Conservation (phyloP, 176 grass and related monocot species). For the Oryza glaberrima region DNA sequence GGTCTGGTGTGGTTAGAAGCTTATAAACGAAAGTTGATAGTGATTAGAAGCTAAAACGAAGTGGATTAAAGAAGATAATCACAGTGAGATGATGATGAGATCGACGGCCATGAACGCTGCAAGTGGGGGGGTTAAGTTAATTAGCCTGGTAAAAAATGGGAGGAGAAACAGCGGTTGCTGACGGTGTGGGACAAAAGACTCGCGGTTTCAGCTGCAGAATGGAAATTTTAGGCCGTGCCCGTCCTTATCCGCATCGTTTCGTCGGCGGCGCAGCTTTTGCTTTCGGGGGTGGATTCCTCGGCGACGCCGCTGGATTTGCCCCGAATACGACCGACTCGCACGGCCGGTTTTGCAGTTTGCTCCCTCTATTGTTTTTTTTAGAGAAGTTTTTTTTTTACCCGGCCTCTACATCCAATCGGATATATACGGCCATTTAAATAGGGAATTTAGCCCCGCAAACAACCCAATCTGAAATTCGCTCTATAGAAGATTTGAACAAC, state of each 20-base stretch:
- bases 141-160: neutral
- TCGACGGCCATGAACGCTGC: neutral
- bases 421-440: too few relatives aligned
- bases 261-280: neutral
- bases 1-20: neutral
- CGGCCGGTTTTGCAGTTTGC: neutral
- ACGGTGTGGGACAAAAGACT: neutral
- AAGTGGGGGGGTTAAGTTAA: neutral
- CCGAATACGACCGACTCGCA: neutral
- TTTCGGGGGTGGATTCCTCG: conserved; percentile 22
- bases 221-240: neutral
- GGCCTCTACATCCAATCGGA: too few relatives aligned
- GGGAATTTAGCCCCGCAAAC: too few relatives aligned
- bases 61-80: neutral
- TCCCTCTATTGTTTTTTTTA: too few relatives aligned
- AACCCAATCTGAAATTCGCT: too few relatives aligned
- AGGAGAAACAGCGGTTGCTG: neutral
- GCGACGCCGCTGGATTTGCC: conserved; percentile 27
- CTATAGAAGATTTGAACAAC: too few relatives aligned
- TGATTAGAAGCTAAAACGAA: neutral
- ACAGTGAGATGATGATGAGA: neutral
- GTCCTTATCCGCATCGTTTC: conserved; percentile 33
- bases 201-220: neutral
- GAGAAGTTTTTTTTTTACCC: too few relatives aligned
- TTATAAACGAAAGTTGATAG: neutral